Evolutionary conservation across 768 basidiomycete genomes (phyloP), one percentile per base, ranked within the genome.

Genomic region (Tremella fuciformis): DNA sequence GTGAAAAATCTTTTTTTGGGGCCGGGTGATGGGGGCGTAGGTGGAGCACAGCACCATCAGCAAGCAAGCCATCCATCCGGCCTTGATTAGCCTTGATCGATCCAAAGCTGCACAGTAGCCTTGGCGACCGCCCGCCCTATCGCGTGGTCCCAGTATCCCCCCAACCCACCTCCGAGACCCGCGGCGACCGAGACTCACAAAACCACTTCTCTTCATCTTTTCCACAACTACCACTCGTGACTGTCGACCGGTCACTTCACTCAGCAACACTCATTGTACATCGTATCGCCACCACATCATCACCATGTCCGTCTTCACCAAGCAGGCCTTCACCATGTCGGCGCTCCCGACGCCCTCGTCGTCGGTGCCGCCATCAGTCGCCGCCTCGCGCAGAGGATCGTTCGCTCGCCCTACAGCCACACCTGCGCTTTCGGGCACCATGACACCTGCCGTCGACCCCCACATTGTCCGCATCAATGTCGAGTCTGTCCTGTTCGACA

Each of bases 241-340:
- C 11, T 34, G 29, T 4, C 29, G 15, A 46, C 42, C 42, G 8
- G 18, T 18, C 42, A 51, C 60, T 57, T 8, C 54, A 48, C 15
- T 8, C 8, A 15, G 8, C 42, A 46, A 18, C 4, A 51, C 57
- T 49, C 37, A 13, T 15, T 22, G n/a, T 37, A 9, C 44, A 29
- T 50, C 22, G 41, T 22, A 41, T 39, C 26, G 42, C 41, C 39
- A 44, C 53, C 37, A 42, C 50, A 52, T 29, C 61, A 15, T 21
- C 65, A 70, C 24, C 57, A 76, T 76, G 75, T 73, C 71, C 63
- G 75, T 76, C 49, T 76, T 76, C 69, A 73, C 71, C 39, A 68
- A 66, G 57, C 67, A 74, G 57, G 72, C 74, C 51, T 75, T 75
- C 65, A 66, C 66, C 58, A 73, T 70, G 66, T 72, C 72, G 48